Percentiles rank a stretch among this genome's conserved stretches.
These are phyloP conservation scores for Leccinum olivaceopallidum DNA, from an alignment of 768 basidiomycete species.

Conservation along the genomic window DNA sequence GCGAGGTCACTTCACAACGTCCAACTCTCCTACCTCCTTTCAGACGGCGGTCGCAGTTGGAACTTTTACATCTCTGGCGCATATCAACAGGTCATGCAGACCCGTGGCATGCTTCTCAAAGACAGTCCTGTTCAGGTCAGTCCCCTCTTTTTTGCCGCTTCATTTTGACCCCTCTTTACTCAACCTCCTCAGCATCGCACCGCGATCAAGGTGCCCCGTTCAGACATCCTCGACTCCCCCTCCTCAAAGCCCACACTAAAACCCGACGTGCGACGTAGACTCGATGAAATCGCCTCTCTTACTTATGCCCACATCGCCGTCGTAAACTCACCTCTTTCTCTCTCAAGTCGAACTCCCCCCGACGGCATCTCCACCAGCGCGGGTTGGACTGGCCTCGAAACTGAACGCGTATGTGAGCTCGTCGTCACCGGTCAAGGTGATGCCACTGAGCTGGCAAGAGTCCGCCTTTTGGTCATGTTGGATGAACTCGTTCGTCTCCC, in stretches of 20 bases:
- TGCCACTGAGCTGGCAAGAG: slow-evolving; percentile 88
- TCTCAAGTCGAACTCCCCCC: slow-evolving; percentile 74
- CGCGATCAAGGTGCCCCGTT: slow-evolving; percentile 86
- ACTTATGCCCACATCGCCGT: slow-evolving; percentile 94
- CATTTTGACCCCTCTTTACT: slow-evolving; percentile 13
- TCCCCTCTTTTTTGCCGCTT: slow-evolving; percentile 6
- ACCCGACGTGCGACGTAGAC: slow-evolving; percentile 73
- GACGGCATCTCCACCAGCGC: slow-evolving; percentile 75
- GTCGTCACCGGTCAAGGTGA: slow-evolving; percentile 88
- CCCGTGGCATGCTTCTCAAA: slow-evolving; percentile 85
- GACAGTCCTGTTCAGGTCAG: slow-evolving; percentile 84
- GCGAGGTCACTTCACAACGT: slow-evolving; percentile 82
- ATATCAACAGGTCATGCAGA: slow-evolving; percentile 91
- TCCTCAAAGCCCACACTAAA: slow-evolving; percentile 80
- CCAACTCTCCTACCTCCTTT: slow-evolving; percentile 75
- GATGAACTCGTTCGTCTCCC: slow-evolving; percentile 80
- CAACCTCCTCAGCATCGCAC: slow-evolving; percentile 63
- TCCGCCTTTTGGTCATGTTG: slow-evolving; percentile 88
- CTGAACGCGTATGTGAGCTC: slow-evolving; percentile 91
- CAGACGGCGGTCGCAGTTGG: slow-evolving; percentile 70
- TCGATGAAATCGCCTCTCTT: slow-evolving; percentile 94
- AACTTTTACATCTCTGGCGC: slow-evolving; percentile 90
- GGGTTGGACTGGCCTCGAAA: slow-evolving; percentile 90
- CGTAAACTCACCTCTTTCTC: slow-evolving; percentile 78
- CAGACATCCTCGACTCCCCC: slow-evolving; percentile 88